Conservation (phyloP, 768 basidiomycete species). For the Multifurca ochricompacta region DNA sequence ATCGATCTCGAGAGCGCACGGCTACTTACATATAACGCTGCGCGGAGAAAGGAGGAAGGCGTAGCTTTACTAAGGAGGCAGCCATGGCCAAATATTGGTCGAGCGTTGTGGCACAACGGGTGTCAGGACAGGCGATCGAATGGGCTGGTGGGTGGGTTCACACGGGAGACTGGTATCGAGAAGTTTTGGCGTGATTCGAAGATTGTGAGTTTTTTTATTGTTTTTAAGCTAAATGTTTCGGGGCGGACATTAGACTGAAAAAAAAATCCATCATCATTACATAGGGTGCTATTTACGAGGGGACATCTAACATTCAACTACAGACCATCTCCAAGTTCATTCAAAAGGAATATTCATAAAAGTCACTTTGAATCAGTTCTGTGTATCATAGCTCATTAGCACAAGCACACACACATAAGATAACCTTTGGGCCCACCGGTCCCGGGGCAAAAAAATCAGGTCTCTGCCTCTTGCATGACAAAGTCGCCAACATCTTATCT, state of each 20-base stretch:
- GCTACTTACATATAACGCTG: conserved; percentile 93
- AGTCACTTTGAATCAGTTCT: neutral
- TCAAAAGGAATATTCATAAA: conserved; percentile 75
- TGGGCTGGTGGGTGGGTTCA: conserved; percentile 95
- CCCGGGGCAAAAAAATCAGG: no score
- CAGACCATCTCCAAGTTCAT: conserved; percentile 92
- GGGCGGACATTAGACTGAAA: no score
- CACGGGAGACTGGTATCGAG: conserved; percentile 90
- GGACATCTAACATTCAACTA: conserved; percentile 96
- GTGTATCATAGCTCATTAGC: neutral
- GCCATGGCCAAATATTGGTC: conserved; percentile 98
- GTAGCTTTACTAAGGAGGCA: conserved; percentile 82
- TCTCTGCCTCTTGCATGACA: no score
- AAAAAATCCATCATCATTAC: no score
- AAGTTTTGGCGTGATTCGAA: conserved; percentile 97
- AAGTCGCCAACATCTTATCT: no score
- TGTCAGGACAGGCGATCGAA: conserved; percentile 86
- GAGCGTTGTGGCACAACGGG: conserved; percentile 81
- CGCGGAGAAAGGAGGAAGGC: conserved; percentile 86
- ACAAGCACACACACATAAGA: neutral
- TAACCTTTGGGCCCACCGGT: no score
- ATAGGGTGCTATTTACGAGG: conserved; percentile 92
- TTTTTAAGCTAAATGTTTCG: no score
- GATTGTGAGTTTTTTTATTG: conserved; percentile 53
- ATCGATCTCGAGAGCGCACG: conserved; percentile 86